phyloP scores from a whole-genome alignment of 1,284 basidiomycete genomes.

The Sparassis latifolia region DNA sequence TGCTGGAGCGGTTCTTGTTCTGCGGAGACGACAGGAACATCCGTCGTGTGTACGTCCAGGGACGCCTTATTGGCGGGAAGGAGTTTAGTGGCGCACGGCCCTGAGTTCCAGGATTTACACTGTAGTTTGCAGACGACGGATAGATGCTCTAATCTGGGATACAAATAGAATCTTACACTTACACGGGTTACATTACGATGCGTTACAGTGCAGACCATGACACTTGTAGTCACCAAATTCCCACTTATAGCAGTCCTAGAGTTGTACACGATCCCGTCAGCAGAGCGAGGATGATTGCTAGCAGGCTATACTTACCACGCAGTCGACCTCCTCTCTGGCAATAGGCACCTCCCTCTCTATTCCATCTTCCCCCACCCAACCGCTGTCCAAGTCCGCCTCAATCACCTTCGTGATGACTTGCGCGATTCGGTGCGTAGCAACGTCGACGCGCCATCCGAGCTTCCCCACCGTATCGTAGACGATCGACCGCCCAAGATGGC shows the following conservation, averaged over 20 bases:
- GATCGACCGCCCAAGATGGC: constrained; percentile 66
- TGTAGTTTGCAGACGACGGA: background rate
- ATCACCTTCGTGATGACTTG: constrained; percentile 72
- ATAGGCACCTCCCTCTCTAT: constrained; percentile 27
- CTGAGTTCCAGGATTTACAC: too few species aligned
- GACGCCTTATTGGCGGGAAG: constrained; percentile 68
- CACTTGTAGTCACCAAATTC: constrained; percentile 48
- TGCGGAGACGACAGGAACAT: constrained; percentile 90
- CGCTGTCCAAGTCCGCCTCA: constrained; percentile 48
- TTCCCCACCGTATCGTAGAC: constrained; percentile 85
- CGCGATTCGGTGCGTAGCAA: constrained; percentile 76
- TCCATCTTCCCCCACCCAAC: constrained; percentile 37
- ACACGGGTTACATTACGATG: background rate
- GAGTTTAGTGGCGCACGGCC: constrained; percentile 16
- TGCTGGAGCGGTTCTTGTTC: constrained; percentile 73
- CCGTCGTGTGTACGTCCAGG: constrained; percentile 79
- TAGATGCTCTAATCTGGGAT: background rate
- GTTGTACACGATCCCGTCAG: too few species aligned
- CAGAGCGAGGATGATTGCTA: too few species aligned
- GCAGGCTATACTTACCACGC: constrained; percentile 35
- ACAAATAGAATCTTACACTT: background rate
- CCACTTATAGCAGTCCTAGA: constrained; percentile 65
- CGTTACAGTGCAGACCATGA: constrained; percentile 4
- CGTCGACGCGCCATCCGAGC: constrained; percentile 75
- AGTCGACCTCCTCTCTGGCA: constrained; percentile 29